A percentile compares a stretch with the other conserved stretches of the same genome.
Conservation (phyloP, 306 rosid genomes). For the Rubus parviflorus region DNA sequence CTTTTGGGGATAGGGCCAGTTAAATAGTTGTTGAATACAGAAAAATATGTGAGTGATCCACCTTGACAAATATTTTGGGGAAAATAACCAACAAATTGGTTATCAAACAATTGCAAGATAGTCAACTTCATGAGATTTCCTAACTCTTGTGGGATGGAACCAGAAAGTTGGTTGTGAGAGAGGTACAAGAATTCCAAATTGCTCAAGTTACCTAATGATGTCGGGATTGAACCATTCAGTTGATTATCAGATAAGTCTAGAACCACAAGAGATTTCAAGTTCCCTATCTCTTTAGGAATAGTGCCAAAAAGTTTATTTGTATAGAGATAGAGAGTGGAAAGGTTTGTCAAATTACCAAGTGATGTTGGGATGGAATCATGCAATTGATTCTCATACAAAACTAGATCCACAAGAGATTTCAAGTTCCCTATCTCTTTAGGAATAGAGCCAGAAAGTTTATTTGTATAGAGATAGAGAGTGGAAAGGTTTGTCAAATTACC, state of each 20-base stretch:
- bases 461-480: fast-evolving
- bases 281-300: slow-evolving; percentile 1
- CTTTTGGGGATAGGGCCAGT: slow-evolving; percentile 34
- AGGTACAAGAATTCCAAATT: background rate
- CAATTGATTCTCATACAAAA: too few species aligned
- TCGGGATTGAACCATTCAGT: too few species aligned
- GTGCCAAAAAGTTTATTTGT: background rate
- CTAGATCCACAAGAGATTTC: slow-evolving; percentile 11
- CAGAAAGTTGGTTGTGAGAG: background rate
- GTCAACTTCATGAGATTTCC: background rate
- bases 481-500: background rate
- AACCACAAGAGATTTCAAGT: background rate
- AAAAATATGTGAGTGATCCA: slow-evolving; percentile 10
- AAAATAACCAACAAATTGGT: slow-evolving; percentile 34
- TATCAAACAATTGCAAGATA: background rate
- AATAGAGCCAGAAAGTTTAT: background rate
- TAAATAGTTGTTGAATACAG: slow-evolving; percentile 30
- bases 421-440: background rate
- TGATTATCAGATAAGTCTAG: background rate
- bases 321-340: too few species aligned
- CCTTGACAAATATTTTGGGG: background rate
- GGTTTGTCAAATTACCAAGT: too few species aligned
- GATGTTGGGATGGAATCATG: too few species aligned
- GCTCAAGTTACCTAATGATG: too few species aligned
- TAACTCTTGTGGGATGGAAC: background rate